A percentile compares a stretch with the other conserved stretches of the same genome.
Evolutionary conservation across 2,329 filamentous ascomycete genomes (phyloP).

Genomic region (Stemphylium vesicarium): DNA sequence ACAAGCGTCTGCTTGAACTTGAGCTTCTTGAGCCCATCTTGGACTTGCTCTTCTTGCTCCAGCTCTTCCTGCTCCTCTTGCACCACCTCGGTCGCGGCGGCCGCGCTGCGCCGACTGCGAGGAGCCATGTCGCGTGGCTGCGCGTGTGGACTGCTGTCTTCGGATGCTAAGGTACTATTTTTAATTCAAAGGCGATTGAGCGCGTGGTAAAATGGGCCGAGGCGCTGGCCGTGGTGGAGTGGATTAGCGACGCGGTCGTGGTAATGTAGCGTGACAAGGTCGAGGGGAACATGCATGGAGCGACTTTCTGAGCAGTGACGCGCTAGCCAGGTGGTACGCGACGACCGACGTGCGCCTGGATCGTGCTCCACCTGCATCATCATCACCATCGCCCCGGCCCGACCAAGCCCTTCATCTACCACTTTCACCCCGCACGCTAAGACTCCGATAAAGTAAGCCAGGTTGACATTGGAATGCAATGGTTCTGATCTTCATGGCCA

Average conservation of each 20-base stretch:
- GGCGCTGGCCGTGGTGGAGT: slow-evolving; percentile 13
- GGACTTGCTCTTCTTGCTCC: slow-evolving; percentile 53
- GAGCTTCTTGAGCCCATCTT: slow-evolving; percentile 57
- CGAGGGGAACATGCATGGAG: slow-evolving; percentile 9
- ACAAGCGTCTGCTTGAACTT: slow-evolving; percentile 85
- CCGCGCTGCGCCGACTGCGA: slow-evolving; percentile 48
- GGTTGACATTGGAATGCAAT: no score
- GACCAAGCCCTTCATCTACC: not conserved
- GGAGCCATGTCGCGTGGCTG: slow-evolving; percentile 47
- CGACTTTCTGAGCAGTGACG: slow-evolving; percentile 23
- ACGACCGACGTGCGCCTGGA: slow-evolving; percentile 15
- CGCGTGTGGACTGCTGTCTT: slow-evolving; percentile 24
- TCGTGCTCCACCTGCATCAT: slow-evolving; percentile 7
- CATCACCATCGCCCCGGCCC: not conserved
- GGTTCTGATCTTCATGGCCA: not conserved
- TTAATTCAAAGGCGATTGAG: not conserved
- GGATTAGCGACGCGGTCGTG: slow-evolving; percentile 21
- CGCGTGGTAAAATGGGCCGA: slow-evolving; percentile 5
- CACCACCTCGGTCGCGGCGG: slow-evolving; percentile 40
- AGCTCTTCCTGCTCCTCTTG: slow-evolving; percentile 35
- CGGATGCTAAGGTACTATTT: not conserved
- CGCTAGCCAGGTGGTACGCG: slow-evolving; percentile 24
- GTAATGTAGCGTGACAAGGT: slow-evolving; percentile 10
- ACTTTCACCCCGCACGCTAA: not conserved
- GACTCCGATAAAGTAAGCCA: no score